Conservation (phyloP, 352 stramenopile species). For the Phytophthora citricola region DNA sequence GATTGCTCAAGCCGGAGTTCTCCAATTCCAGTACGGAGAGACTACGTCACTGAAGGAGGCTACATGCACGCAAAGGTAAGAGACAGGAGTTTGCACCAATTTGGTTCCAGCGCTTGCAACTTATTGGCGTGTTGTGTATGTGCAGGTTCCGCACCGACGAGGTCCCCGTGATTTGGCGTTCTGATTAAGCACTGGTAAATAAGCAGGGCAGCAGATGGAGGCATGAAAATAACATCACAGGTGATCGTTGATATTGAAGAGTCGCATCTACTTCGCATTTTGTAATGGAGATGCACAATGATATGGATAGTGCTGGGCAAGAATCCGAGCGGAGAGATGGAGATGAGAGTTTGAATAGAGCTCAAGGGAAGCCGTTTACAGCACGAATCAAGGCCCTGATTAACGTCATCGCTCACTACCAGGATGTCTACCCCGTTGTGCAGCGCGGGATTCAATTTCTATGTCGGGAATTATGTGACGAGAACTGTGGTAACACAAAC, state of each 20-base stretch:
- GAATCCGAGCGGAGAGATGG: background rate
- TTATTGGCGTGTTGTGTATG: slow-evolving; percentile 1
- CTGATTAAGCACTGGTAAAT: slow-evolving; percentile 46
- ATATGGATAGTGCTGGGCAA: background rate
- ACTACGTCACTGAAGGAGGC: slow-evolving; percentile 92
- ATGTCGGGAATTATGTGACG: slow-evolving; percentile 10
- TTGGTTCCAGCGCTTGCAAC: background rate
- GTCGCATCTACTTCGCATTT: slow-evolving; percentile 1
- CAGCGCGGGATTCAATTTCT: slow-evolving; percentile 37
- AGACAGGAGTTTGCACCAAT: background rate
- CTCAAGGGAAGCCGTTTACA: slow-evolving; percentile 17
- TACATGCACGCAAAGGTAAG: slow-evolving; percentile 94
- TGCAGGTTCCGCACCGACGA: slow-evolving; percentile 97
- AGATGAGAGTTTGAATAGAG: background rate
- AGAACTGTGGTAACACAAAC: background rate
- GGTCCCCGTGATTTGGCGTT: slow-evolving; percentile 96
- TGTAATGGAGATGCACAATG: slow-evolving; percentile 18
- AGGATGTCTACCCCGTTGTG: slow-evolving; percentile 41
- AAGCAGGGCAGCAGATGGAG: background rate
- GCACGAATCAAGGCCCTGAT: slow-evolving; percentile 35
- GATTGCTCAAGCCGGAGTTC: slow-evolving; percentile 99
- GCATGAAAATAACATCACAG: slow-evolving; percentile 24
- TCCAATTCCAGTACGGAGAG: slow-evolving; percentile 96
- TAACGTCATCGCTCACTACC: slow-evolving; percentile 38
- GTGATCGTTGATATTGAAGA: slow-evolving; percentile 20